Evolutionary conservation across 768 basidiomycete species (phyloP).

Genomic region (Suillus subaureus): DNA sequence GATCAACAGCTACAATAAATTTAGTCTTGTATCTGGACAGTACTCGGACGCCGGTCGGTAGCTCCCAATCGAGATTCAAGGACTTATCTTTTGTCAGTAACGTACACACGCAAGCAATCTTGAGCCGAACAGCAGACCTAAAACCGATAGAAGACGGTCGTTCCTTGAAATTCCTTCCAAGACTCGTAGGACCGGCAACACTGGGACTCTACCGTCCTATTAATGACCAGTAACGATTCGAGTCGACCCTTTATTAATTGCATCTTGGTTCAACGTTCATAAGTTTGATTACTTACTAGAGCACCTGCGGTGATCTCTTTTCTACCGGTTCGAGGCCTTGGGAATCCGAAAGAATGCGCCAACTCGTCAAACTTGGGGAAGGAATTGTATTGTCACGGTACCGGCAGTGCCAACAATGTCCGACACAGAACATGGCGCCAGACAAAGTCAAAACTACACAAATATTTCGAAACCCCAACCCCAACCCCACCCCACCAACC

Average conservation of each 20-base stretch:
- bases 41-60: background rate
- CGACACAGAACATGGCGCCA: slow-evolving; percentile 1
- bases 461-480: slow-evolving; percentile 13
- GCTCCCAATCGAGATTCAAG: background rate
- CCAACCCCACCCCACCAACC: slow-evolving; percentile 12
- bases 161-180: background rate
- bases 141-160: background rate
- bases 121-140: background rate
- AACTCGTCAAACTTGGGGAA: background rate
- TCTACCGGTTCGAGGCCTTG: background rate
- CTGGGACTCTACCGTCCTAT: background rate
- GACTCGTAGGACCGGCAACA: background rate
- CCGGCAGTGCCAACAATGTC: background rate
- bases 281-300: background rate
- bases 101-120: background rate
- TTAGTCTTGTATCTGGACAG: background rate
- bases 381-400: background rate
- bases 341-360: background rate
- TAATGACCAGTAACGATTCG: background rate
- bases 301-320: background rate
- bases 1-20: background rate
- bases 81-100: background rate
- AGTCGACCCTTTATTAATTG: background rate
- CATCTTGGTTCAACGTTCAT: background rate
- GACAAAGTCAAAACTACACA: slow-evolving; percentile 6